These are phyloP conservation scores for Lodderomyces orthopsilosis DNA, from an alignment of 1,139 yeast species.

Conservation along the genomic window DNA sequence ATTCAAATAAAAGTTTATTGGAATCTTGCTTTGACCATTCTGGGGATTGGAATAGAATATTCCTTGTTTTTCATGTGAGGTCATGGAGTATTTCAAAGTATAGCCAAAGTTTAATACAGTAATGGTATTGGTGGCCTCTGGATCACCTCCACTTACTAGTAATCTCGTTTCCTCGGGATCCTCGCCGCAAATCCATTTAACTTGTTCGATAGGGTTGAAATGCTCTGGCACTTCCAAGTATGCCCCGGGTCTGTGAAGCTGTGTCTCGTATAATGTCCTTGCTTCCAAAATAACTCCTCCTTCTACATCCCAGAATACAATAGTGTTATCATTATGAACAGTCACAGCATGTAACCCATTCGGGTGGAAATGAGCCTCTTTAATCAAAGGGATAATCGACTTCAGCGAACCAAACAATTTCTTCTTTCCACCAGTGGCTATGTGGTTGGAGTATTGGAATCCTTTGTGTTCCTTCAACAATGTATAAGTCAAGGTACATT, in stretches of 20 bases:
- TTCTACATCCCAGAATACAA: conserved; percentile 90
- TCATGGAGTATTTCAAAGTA: conserved; percentile 74
- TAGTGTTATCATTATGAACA: conserved; percentile 73
- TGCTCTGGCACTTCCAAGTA: conserved; percentile 20
- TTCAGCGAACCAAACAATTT: conserved; percentile 42
- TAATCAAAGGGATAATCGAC: conserved; percentile 48
- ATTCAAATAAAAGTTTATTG: conserved; percentile 24
- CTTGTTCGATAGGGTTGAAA: conserved; percentile 38
- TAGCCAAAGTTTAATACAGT: conserved; percentile 74
- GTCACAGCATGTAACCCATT: conserved; percentile 84
- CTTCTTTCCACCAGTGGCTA: conserved; percentile 44
- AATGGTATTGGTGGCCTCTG: conserved; percentile 47
- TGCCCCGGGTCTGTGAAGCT: conserved; percentile 55
- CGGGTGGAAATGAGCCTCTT: conserved; percentile 82
- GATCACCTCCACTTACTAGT: conserved; percentile 68
- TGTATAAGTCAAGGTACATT: conserved; percentile 55
- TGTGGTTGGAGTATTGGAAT: conserved; percentile 28
- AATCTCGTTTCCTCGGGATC: conserved; percentile 81
- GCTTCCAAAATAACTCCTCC: conserved; percentile 75
- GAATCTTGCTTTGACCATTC: conserved; percentile 35
- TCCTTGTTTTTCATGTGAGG: conserved; percentile 82
- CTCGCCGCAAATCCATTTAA: conserved; percentile 71
- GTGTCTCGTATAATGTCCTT: conserved; percentile 64
- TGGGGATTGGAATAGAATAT: conserved; percentile 69
- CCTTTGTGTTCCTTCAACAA: conserved; percentile 37